Evolutionary conservation across 1,284 basidiomycete genomes (phyloP).

Genomic region (Porodaedalea pini): DNA sequence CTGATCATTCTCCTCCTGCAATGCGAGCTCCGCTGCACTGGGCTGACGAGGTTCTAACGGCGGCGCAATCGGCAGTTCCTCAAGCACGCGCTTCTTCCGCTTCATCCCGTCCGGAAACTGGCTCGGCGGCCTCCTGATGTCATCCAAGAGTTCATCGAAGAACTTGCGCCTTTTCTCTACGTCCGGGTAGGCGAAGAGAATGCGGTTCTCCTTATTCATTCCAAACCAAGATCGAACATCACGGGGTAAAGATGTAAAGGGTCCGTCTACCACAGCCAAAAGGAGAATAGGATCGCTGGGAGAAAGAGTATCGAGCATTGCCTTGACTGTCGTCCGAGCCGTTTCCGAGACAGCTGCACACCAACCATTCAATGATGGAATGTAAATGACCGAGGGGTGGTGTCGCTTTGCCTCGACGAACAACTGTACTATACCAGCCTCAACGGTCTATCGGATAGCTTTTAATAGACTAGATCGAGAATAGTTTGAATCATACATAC

Average conservation of each 20-base stretch:
- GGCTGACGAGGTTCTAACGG: slow-evolving; percentile 84
- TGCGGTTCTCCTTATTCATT: slow-evolving; percentile 67
- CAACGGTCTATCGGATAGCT: slow-evolving; percentile 66
- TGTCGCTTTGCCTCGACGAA: slow-evolving; percentile 97
- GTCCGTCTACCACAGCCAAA: slow-evolving; percentile 83
- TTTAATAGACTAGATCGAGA: not conserved
- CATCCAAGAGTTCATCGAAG: slow-evolving; percentile 71
- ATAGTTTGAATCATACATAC: slow-evolving; percentile 42
- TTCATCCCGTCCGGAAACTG: slow-evolving; percentile 90
- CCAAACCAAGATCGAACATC: slow-evolving; percentile 96
- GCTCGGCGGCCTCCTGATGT: slow-evolving; percentile 74
- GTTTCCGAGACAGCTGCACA: slow-evolving; percentile 82
- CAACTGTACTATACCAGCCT: slow-evolving; percentile 93
- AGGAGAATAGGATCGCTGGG: slow-evolving; percentile 92
- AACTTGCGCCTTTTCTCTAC: slow-evolving; percentile 66
- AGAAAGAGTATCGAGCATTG: slow-evolving; percentile 87
- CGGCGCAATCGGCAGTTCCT: slow-evolving; percentile 85
- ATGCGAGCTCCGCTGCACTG: slow-evolving; percentile 77
- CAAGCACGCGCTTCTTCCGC: slow-evolving; percentile 80
- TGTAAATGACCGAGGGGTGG: slow-evolving; percentile 94
- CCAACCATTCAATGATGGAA: slow-evolving; percentile 89
- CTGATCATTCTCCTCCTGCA: slow-evolving; percentile 82
- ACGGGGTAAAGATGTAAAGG: slow-evolving; percentile 64
- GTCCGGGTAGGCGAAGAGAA: slow-evolving; percentile 56
- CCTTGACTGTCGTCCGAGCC: slow-evolving; percentile 79